Conservation (phyloP, 257 asterid species). For the Fraxinus pennsylvanica region DNA sequence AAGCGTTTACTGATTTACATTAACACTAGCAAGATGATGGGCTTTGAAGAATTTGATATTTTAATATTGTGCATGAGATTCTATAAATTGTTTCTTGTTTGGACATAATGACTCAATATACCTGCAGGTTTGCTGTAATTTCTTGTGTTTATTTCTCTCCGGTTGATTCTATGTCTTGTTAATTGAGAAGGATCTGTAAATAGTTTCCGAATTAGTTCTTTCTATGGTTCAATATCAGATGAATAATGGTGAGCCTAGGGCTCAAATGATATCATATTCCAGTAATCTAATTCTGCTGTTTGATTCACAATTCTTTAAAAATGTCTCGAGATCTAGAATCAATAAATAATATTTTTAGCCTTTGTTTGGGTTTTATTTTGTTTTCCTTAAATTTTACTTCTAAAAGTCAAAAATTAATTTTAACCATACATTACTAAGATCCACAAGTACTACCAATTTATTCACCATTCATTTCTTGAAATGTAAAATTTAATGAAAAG, state of each 20-base stretch:
- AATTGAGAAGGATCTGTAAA: not conserved
- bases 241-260: not conserved
- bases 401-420: too few relatives aligned
- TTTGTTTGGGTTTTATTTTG: too few relatives aligned
- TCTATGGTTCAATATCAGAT: not conserved
- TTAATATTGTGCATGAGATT: not conserved
- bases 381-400: too few relatives aligned
- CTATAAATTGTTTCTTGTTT: too few relatives aligned
- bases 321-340: not conserved
- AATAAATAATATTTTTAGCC: not conserved
- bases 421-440: too few relatives aligned
- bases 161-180: not conserved
- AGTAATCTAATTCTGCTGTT: not conserved
- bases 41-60: not conserved
- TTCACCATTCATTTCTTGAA: too few relatives aligned
- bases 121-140: not conserved
- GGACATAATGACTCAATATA: too few relatives aligned
- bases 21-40: not conserved
- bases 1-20: not conserved
- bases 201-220: not conserved
- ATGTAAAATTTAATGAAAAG: too few relatives aligned
- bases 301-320: not conserved
- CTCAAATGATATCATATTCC: constrained; percentile 2
- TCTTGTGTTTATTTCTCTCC: not conserved
- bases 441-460: too few relatives aligned